Evolutionary conservation across 169 alveolate species (phyloP).

Genomic region (Perkinsus chesapeaki): DNA sequence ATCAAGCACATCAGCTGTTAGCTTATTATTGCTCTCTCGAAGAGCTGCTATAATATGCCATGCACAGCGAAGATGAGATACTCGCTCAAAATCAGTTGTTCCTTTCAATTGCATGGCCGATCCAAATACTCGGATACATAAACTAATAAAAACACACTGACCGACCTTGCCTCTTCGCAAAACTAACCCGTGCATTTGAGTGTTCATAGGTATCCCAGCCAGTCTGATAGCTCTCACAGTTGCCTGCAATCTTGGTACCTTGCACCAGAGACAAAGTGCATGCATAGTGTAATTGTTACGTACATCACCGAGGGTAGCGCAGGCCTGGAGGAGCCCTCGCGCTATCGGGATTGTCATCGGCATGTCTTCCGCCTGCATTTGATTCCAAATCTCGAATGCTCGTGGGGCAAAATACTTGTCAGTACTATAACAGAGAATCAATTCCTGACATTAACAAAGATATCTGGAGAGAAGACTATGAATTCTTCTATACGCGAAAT

Average conservation of each 20-base stretch:
- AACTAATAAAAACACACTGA: background rate
- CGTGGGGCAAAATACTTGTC: conserved; percentile 44
- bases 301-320: background rate
- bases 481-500: no score
- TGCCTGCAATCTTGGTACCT: background rate
- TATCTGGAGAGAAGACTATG: no score
- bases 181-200: background rate
- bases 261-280: background rate
- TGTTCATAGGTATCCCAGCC: background rate
- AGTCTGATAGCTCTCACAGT: background rate
- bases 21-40: background rate
- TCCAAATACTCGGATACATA: background rate
- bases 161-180: background rate
- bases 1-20: background rate
- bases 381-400: conserved; percentile 48
- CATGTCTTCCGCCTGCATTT: conserved; percentile 38
- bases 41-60: background rate
- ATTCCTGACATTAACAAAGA: background rate
- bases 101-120: background rate
- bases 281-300: background rate
- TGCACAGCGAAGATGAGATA: background rate
- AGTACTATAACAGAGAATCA: conserved; percentile 45
- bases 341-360: conserved; percentile 15
- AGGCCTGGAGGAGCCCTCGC: background rate
- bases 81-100: background rate